Evolutionary conservation across 2,329 filamentous ascomycete genomes (phyloP), one percentile per base, ranked within the genome.

Genomic region (Ophiostoma angusticollis): DNA sequence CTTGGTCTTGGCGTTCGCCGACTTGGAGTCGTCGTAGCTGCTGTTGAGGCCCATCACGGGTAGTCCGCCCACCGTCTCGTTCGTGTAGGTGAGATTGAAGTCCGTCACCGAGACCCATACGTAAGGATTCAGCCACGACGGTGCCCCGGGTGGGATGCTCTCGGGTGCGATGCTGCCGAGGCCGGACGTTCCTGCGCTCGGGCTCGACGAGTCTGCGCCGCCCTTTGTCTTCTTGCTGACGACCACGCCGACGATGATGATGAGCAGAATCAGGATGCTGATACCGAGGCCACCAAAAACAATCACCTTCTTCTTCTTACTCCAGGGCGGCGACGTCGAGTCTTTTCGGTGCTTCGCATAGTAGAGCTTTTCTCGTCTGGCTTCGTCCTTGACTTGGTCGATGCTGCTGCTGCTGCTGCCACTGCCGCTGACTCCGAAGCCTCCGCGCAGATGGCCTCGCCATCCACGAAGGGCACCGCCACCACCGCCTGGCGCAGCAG

Each of bases 11-110:
- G 74, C 67, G 55, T 96, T 96, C 11, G 87, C 78, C 47, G 68
- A 66, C 3, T 73, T 66, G 18, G 79, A 82, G 59, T 98, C 87
- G 55, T 96, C 81, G 84, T 85, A 98, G 1, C 74, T 69, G 0
- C 76, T 77, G 53, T 83, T 80, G 18, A 98, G 69, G 1, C 91
- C 91, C 78, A 96, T 96, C 43, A 96, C 59, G 0, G 85, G 80
- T n/a, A 98, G 68, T 3, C 80, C 83, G 16, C 91, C 91, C 0
- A 96, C 80, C 12, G 77, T 86, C 35, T 76, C 72, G 44, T 80
- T 75, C 0, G 91, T 98, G 56, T 93, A 98, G 0, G 91, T 96
- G 45, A 89, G 72, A 55, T 98, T 98, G 65, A 96, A 94, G 52
- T 87, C 85, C 0, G 68, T 72, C 0, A 87, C 95, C 50, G 93